Evolutionary conservation across 768 basidiomycete genomes (phyloP).

Genomic region (Mycena polygramma): DNA sequence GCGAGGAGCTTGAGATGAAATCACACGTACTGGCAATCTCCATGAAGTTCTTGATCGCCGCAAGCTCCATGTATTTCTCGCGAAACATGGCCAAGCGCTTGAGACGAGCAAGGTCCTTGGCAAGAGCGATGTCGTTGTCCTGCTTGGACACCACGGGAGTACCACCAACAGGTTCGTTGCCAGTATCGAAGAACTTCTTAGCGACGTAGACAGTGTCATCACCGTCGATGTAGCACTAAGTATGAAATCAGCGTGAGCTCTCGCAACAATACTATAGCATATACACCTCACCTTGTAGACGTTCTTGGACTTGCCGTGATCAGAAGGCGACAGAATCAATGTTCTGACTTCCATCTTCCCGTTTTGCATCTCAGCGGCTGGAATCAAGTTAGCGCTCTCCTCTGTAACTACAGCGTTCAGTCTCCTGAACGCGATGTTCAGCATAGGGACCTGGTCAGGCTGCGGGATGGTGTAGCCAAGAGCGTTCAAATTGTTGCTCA

Average conservation of each 20-base stretch:
- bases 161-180: neutral
- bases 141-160: neutral
- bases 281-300: neutral
- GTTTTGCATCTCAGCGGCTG: neutral
- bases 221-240: constrained; percentile 1
- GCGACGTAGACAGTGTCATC: neutral
- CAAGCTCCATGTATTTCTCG: neutral
- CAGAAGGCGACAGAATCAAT: neutral
- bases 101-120: constrained; percentile 1
- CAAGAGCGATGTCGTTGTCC: neutral
- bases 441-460: no score
- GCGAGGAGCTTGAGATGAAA: neutral
- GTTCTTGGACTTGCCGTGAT: constrained; percentile 11
- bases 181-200: constrained; percentile 6
- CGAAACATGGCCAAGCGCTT: neutral
- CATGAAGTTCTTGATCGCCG: neutral
- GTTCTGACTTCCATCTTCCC: neutral
- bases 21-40: constrained; percentile 1
- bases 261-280: no score
- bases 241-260: neutral
- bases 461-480: no score
- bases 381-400: no score
- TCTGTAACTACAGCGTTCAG: no score
- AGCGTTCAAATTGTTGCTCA: no score
- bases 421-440: no score